These are phyloP conservation scores for Magnaporthiopsis incrustans DNA, from an alignment of 2,329 filamentous ascomycete species.

Conservation along the genomic window DNA sequence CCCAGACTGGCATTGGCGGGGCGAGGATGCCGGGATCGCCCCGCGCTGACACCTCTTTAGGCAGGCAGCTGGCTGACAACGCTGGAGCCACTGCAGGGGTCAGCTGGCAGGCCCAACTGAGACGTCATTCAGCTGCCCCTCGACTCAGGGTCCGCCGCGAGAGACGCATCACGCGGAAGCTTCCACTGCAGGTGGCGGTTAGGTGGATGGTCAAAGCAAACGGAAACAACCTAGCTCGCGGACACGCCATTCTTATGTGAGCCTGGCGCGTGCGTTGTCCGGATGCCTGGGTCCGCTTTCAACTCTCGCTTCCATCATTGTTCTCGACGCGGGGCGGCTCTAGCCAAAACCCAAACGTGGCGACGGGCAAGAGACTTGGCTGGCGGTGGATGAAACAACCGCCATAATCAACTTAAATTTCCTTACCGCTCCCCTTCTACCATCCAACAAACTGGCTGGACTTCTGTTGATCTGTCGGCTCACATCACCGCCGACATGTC, in stretches of 20 bases:
- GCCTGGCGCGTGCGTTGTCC: neutral
- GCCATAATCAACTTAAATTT: neutral
- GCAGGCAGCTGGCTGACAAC: neutral
- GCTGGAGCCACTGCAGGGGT: slow-evolving; percentile 1
- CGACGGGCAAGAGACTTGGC: too few relatives aligned
- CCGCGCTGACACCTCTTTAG: neutral
- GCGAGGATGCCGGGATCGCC: neutral
- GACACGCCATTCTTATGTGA: neutral
- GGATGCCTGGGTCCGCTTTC: neutral
- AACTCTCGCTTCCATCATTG: neutral
- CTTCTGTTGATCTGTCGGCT: neutral
- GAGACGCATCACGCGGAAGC: slow-evolving; percentile 1
- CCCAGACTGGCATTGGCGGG: neutral
- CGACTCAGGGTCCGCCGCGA: neutral
- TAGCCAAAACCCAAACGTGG: neutral
- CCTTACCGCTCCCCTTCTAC: neutral
- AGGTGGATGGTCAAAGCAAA: neutral
- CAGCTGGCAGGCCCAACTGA: neutral
- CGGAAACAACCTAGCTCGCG: neutral
- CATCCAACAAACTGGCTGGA: neutral
- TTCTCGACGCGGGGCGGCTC: neutral
- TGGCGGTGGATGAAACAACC: too few relatives aligned
- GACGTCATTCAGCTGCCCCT: slow-evolving; percentile 12
- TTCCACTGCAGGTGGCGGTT: neutral
- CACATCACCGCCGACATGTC: slow-evolving; percentile 19